phyloP scores from a whole-genome alignment of 805 yeast genomes.

The Saccharomycopsis capsularis region DNA sequence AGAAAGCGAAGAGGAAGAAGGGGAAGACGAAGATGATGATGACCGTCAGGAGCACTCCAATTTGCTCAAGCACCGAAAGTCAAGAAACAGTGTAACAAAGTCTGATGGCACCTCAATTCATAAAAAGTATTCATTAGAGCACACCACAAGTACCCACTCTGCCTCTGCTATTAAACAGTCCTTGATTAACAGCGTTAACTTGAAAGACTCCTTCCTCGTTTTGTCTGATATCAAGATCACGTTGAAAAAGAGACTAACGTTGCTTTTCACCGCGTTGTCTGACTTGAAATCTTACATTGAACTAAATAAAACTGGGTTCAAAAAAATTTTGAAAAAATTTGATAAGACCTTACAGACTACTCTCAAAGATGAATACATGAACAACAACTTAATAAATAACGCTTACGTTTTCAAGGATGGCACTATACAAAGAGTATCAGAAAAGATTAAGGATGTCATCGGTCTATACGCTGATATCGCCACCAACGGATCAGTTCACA shows the following conservation, averaged over 20 bases:
- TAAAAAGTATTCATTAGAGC: too few relatives aligned
- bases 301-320: conserved; percentile 80
- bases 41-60: background rate
- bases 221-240: conserved; percentile 40
- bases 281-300: conserved; percentile 81
- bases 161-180: conserved; percentile 5
- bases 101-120: background rate
- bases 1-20: conserved; percentile 20
- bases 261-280: conserved; percentile 64
- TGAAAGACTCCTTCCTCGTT: conserved; percentile 27
- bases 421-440: conserved; percentile 44
- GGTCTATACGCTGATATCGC: conserved; percentile 48
- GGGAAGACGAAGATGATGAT: conserved; percentile 12
- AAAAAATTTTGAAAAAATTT: conserved; percentile 85
- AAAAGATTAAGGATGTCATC: conserved; percentile 45
- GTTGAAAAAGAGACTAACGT: conserved; percentile 51
- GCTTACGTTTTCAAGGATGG: conserved; percentile 41
- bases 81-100: background rate
- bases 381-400: conserved; percentile 29
- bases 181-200: conserved; percentile 11
- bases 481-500: conserved; percentile 32
- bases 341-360: conserved; percentile 71
- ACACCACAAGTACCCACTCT: background rate
- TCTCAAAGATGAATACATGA: conserved; percentile 53
- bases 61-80: conserved; percentile 2